Base-by-base conservation (phyloP, 2,329 filamentous ascomycete species). In the Calonectria crousiana region DNA sequence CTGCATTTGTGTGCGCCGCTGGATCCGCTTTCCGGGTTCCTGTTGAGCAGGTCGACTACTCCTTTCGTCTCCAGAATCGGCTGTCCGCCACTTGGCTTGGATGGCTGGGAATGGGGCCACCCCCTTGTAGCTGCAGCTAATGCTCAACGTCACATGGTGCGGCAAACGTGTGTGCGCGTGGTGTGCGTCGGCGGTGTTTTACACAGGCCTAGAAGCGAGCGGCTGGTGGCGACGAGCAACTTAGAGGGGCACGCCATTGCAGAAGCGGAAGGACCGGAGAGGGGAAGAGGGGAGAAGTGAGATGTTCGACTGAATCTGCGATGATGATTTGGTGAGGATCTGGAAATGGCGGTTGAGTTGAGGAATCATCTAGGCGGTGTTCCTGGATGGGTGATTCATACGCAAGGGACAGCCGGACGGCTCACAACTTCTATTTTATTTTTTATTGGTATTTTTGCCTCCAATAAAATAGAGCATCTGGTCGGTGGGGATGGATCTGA, bases 41-140 rank as follows among this genome's bases (percentile, higher is more conserved):
- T 60, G 56, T 76, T 69, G 75, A 67, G 72, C 73, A 79, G 49
- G 67, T 70, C 77, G 67, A 73, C 74, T 80, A 71, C 79, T 76
- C 78, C 64, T 78, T 78, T 78, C 53, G 74, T 77, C 70, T 44
- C 56, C 49, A 74, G 73, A 67, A 75, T 72, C 71, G 73, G 72
- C 67, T 72, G 74, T 78, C 65, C 75, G 74, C 76, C 78, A 77
- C 73, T 80, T 77, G 78, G 79, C 70, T 66, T 71, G 74, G 78
- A 80, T 79, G 79, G 79, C 79, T 81, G 79, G 79, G 73, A 72
- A 76, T 71, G 73, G 69, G 58, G 67, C 68, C 18, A 34, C 28
- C 68, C 68, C 72, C 79, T 75, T 79, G 76, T 75, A 76, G 72
- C 73, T 81, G 79, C 78, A 79, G 76, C 79, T 79, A 80, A 78